A percentile compares a stretch with the other conserved stretches of the same genome.
These are phyloP conservation scores for Ambrosia artemisiifolia DNA, from an alignment of 129 eudicot genomes.

Conservation along the genomic window DNA sequence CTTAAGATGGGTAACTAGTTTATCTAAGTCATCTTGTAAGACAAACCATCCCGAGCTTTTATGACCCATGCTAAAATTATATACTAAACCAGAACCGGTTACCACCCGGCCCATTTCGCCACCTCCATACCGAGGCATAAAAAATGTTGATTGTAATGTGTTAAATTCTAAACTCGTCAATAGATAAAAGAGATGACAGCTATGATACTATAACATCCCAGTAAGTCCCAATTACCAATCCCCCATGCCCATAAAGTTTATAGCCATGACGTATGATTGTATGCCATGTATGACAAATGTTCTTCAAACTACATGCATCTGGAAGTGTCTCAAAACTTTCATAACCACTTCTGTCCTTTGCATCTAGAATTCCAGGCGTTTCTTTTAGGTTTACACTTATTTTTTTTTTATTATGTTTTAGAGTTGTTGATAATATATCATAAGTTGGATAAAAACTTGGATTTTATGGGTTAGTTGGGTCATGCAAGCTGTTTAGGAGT, in stretches of 20 bases:
- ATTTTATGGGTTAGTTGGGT: no score
- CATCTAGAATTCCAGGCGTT: neutral
- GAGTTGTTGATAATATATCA: neutral
- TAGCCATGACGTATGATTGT: slow-evolving; percentile 69
- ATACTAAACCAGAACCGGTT: neutral
- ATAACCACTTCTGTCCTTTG: slow-evolving; percentile 44
- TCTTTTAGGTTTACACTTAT: neutral
- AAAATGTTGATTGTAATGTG: no score
- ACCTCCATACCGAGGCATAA: neutral
- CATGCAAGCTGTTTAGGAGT: no score
- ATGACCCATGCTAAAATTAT: neutral
- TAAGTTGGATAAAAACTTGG: neutral
- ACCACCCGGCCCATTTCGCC: neutral
- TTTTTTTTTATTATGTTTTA: neutral
- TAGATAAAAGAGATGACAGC: slow-evolving; percentile 52
- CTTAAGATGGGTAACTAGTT: slow-evolving; percentile 50
- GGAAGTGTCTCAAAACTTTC: slow-evolving; percentile 80
- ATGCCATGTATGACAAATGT: slow-evolving; percentile 68
- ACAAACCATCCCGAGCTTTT: neutral
- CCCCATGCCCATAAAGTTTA: slow-evolving; percentile 97
- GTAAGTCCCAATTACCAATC: slow-evolving; percentile 71
- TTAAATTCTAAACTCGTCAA: no score
- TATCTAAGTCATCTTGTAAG: slow-evolving; percentile 41
- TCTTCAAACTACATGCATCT: slow-evolving; percentile 91
- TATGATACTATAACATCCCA: slow-evolving; percentile 82